These are phyloP conservation scores for Xylariomycetidae sp. DNA, from an alignment of 2,329 filamentous ascomycete species.

Conservation along the genomic window DNA sequence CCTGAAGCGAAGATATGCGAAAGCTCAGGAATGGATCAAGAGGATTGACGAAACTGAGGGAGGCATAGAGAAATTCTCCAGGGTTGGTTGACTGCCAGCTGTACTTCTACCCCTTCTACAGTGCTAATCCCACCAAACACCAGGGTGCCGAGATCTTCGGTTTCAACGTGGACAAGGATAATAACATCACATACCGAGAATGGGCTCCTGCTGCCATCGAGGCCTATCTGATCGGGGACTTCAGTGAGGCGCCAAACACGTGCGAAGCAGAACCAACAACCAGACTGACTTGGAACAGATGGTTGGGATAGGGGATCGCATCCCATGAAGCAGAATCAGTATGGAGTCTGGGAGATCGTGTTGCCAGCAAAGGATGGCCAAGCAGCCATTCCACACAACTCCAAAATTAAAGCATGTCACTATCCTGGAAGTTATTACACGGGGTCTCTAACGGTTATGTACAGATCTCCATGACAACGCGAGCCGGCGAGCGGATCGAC, in stretches of 20 bases:
- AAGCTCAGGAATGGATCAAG: constrained; percentile 82
- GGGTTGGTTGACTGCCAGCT: constrained; percentile 43
- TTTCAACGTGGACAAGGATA: constrained; percentile 74
- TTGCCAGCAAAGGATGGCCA: constrained; percentile 70
- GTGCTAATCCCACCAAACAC: no score
- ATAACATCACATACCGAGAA: constrained; percentile 87
- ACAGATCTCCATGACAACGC: constrained; percentile 78
- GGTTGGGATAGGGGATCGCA: constrained; percentile 80
- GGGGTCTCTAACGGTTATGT: constrained; percentile 3
- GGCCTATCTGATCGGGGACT: constrained; percentile 88
- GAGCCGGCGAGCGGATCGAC: constrained; percentile 76
- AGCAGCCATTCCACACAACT: constrained; percentile 82
- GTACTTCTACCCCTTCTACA: constrained; percentile 7
- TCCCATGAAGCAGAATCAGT: constrained; percentile 81
- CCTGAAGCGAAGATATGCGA: constrained; percentile 70
- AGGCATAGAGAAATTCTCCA: constrained; percentile 86
- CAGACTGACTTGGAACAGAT: constrained; percentile 49
- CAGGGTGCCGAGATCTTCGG: constrained; percentile 85
- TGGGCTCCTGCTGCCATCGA: constrained; percentile 89
- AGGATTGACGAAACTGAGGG: constrained; percentile 80
- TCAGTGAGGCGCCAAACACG: constrained; percentile 57
- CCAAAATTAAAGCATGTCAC: constrained; percentile 79
- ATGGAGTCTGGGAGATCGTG: constrained; percentile 80
- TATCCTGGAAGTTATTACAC: constrained; percentile 2
- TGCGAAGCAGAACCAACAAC: neutral